Evolutionary conservation across 1,139 yeast species (phyloP).

Genomic region (Scheffersomyces stambukii): DNA sequence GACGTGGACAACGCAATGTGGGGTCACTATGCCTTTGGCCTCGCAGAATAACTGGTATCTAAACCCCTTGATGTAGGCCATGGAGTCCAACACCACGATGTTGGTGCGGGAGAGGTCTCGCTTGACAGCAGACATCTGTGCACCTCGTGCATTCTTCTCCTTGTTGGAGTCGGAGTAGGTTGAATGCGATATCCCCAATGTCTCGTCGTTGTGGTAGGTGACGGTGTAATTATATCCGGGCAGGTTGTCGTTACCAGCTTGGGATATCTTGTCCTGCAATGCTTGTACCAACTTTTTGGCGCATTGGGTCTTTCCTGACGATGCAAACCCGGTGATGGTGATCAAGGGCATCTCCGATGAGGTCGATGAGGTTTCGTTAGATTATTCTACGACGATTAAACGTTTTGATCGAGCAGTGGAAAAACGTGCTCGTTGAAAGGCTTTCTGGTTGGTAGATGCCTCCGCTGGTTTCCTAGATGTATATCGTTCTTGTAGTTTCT

Average conservation of each 20-base stretch:
- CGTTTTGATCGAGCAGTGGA: background rate
- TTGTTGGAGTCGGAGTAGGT: constrained; percentile 63
- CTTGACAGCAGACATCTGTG: constrained; percentile 85
- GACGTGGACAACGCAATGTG: constrained; percentile 79
- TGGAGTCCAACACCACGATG: constrained; percentile 78
- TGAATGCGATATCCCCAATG: constrained; percentile 65
- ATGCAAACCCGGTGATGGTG: constrained; percentile 79
- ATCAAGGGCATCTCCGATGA: constrained; percentile 75
- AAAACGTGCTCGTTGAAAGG: constrained; percentile 1
- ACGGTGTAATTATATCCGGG: constrained; percentile 58
- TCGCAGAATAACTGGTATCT: constrained; percentile 93
- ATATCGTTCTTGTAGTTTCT: no score
- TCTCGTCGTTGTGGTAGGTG: constrained; percentile 71
- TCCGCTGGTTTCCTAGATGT: no score
- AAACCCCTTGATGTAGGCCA: constrained; percentile 92
- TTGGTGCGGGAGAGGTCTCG: constrained; percentile 66
- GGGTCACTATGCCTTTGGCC: constrained; percentile 78
- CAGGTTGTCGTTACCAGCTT: constrained; percentile 27
- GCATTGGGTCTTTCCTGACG: constrained; percentile 78
- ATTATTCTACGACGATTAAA: background rate
- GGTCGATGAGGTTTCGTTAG: no score
- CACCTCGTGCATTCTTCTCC: constrained; percentile 81
- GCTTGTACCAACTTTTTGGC: constrained; percentile 51
- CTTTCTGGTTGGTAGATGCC: no score
- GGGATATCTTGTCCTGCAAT: constrained; percentile 46